Conservation (phyloP, 257 asterid genomes). For the Solanum appendiculatum region DNA sequence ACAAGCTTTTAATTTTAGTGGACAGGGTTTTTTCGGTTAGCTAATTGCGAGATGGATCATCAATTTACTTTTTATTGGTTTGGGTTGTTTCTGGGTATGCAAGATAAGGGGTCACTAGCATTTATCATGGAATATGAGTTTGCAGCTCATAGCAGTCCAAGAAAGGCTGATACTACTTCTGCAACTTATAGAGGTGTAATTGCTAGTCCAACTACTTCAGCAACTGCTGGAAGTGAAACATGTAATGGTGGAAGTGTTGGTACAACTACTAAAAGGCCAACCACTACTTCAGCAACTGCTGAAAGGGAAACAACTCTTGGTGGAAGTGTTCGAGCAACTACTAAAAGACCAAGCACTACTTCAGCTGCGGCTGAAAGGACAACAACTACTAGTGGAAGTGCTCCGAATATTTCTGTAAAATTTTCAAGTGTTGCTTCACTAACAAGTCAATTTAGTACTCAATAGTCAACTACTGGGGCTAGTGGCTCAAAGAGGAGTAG, state of each 20-base stretch:
- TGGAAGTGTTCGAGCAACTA: too few species aligned
- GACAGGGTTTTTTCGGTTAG: constrained; percentile 75
- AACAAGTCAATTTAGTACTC: background rate
- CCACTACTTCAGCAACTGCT: background rate
- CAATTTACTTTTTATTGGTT: constrained; percentile 44
- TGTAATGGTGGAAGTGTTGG: background rate
- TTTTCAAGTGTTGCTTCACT: background rate
- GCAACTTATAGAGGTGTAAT: background rate
- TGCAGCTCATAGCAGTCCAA: constrained; percentile 41
- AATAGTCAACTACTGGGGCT: background rate
- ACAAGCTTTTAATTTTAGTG: constrained; percentile 74
- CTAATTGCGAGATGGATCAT: constrained; percentile 77
- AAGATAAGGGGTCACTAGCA: constrained; percentile 50
- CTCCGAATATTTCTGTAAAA: background rate
- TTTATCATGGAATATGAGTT: constrained; percentile 65
- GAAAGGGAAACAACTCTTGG: too few species aligned
- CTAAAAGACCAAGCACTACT: too few species aligned
- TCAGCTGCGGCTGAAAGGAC: too few species aligned
- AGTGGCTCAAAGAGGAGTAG: background rate
- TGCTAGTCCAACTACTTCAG: too few species aligned
- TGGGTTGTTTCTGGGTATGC: constrained; percentile 78
- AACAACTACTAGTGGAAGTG: background rate
- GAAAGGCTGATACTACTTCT: background rate
- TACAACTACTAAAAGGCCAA: background rate
- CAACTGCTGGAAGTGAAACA: too few species aligned